Evolutionary conservation across 1,284 basidiomycete species (phyloP).

Genomic region (Trichosporon sp.): DNA sequence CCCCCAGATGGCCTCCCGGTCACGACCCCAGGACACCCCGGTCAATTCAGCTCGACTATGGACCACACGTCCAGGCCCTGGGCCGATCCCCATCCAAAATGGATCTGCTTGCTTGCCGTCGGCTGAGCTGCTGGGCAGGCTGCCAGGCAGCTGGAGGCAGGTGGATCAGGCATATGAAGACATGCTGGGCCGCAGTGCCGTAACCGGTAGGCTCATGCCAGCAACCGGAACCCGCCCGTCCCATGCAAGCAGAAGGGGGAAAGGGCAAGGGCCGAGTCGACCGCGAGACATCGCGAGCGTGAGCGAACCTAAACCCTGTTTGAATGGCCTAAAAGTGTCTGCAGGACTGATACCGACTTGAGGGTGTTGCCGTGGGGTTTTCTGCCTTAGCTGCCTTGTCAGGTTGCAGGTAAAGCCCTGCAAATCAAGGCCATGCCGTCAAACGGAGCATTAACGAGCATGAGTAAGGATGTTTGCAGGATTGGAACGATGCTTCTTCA

Average conservation of each 20-base stretch:
- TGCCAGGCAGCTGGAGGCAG: too few species aligned
- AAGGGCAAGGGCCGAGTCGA: background rate
- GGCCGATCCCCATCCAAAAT: background rate
- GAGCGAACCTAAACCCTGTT: slow-evolving; percentile 3
- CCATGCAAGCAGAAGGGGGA: background rate
- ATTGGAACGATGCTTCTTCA: too few species aligned
- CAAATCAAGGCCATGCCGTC: too few species aligned
- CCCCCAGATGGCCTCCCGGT: too few species aligned
- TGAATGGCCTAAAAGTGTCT: background rate
- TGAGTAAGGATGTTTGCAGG: too few species aligned
- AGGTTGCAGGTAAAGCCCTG: too few species aligned
- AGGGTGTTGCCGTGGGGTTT: too few species aligned
- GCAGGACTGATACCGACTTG: background rate
- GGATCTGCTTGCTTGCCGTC: background rate
- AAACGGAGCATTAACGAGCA: too few species aligned
- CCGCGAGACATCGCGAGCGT: background rate
- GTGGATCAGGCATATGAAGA: too few species aligned
- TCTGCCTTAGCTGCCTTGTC: too few species aligned
- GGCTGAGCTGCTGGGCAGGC: background rate
- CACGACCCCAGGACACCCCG: too few species aligned
- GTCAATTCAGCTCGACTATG: too few species aligned
- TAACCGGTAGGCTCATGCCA: background rate
- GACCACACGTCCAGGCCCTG: background rate
- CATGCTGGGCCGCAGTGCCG: background rate
- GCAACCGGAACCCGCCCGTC: background rate